Percentiles rank a stretch among this genome's conserved stretches.
phyloP scores from a whole-genome alignment of 2,329 filamentous ascomycete genomes.

The Penicillium sp. region DNA sequence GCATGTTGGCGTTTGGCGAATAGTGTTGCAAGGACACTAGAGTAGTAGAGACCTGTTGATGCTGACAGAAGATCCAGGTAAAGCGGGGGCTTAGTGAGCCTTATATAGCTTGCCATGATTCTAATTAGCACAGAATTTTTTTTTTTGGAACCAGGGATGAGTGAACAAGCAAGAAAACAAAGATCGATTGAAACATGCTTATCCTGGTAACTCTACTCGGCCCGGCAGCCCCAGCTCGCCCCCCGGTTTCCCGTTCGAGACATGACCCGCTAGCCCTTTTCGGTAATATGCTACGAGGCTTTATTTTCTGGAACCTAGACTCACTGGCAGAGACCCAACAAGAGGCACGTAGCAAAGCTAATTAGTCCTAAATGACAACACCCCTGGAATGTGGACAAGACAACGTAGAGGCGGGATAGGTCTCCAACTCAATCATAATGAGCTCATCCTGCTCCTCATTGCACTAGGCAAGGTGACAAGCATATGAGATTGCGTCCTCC shows the following conservation, averaged over 20 bases:
- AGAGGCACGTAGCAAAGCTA: no score
- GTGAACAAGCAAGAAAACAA: not conserved
- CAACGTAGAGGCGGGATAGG: no score
- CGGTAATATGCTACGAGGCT: constrained; percentile 19
- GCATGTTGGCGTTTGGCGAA: constrained; percentile 19
- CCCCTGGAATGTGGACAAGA: no score
- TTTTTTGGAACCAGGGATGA: not conserved
- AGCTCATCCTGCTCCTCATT: no score
- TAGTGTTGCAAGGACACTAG: not conserved
- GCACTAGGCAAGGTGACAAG: no score
- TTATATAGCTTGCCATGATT: constrained; percentile 22
- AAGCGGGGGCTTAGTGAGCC: not conserved
- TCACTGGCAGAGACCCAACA: not conserved
- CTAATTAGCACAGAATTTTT: not conserved
- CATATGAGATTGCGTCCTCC: no score
- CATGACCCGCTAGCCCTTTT: not conserved
- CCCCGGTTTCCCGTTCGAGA: constrained; percentile 14
- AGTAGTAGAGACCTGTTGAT: not conserved
- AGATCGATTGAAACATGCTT: not conserved
- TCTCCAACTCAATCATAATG: no score
- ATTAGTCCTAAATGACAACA: no score
- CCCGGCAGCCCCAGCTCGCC: not conserved
- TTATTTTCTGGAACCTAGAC: not conserved
- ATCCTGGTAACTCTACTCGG: constrained; percentile 9
- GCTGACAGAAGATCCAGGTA: not conserved